Base-by-base conservation (phyloP, 768 basidiomycete species). In the Pleurotus djamor region DNA sequence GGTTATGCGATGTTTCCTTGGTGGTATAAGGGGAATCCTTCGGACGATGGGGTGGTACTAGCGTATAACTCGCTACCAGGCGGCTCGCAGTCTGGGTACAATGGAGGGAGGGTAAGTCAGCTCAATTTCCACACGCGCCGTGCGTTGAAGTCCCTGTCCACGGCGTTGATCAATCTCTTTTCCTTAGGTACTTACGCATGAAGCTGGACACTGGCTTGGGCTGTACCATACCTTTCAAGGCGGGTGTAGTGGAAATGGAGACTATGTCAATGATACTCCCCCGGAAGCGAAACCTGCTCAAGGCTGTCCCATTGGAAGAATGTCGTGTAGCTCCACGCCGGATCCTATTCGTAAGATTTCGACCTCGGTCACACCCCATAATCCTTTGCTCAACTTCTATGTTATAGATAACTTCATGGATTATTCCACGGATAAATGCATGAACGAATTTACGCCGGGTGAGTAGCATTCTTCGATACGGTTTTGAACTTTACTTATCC, bases 181-280 rank as follows among this genome's bases (percentile, higher is more conserved):
- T 28, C 1, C n/a, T 2, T 62, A 72, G 65, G 81, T 79, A 3
- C 61, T 76, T 32, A 74, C 72, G 2, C 80, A 82, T 64, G 79
- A 81, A 64, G 74, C 72, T 10, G 76, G 80, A 1, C 79, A 81
- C 65, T 82, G 79, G 79, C 66, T 76, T 58, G 79, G 79, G 6
- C 67, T 80, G 2, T 80, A 77, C 67, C 79, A 79, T 64, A 78
- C 77, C 16, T 75, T 76, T 71, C 69, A 79, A 67, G 75, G 75
- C 21, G 74, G 74, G 41, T 78, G 74, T 67, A 56, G 32, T 44
- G 68, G 68, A 35, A 59, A 68, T 4, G 78, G 77, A n/a, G 77
- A 79, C 59, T 56, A 65, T 28, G 76, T 80, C 28, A 66, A 63
- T 2, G 78, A 78, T 59, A 79, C 76, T 0, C 77, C 77, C 17